Evolutionary conservation across 176 grass and related monocot species (phyloP).

Genomic region (Ensete ventricosum): DNA sequence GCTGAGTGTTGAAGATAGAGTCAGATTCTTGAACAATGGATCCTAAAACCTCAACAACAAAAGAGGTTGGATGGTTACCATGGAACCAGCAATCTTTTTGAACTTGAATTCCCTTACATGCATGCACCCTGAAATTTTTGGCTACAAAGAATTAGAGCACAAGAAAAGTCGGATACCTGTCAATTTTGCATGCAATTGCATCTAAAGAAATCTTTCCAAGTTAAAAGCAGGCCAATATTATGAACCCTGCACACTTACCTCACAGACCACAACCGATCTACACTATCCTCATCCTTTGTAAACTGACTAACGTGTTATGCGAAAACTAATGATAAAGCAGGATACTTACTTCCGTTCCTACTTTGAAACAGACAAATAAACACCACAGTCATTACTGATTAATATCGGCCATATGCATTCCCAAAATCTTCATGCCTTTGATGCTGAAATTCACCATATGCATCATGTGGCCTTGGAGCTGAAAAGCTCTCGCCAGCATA

Average conservation of each 20-base stretch:
- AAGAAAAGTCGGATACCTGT: not conserved
- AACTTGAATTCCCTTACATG: not conserved
- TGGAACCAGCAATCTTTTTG: not conserved
- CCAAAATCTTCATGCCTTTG: conserved; percentile 44
- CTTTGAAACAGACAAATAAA: not conserved
- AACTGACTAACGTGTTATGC: not conserved
- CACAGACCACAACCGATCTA: not conserved
- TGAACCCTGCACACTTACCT: not conserved
- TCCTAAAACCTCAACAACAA: not conserved
- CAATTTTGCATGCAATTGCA: not conserved
- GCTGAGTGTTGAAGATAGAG: not conserved
- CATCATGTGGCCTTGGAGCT: conserved; percentile 44
- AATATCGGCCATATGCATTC: conserved; percentile 61
- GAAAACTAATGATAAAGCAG: not conserved
- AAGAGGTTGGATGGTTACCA: not conserved
- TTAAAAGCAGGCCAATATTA: not conserved
- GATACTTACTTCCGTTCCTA: not conserved
- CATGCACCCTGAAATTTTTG: not conserved
- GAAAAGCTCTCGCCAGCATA: conserved; percentile 48
- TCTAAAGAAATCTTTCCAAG: not conserved
- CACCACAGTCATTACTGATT: conserved; percentile 30
- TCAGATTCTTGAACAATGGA: not conserved
- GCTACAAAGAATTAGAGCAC: not conserved
- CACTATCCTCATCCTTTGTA: not conserved
- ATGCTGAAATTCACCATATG: conserved; percentile 43